A percentile compares a stretch with the other conserved stretches of the same genome.
phyloP scores from a whole-genome alignment of 2,329 filamentous ascomycete species.

The Xylariales sp. region DNA sequence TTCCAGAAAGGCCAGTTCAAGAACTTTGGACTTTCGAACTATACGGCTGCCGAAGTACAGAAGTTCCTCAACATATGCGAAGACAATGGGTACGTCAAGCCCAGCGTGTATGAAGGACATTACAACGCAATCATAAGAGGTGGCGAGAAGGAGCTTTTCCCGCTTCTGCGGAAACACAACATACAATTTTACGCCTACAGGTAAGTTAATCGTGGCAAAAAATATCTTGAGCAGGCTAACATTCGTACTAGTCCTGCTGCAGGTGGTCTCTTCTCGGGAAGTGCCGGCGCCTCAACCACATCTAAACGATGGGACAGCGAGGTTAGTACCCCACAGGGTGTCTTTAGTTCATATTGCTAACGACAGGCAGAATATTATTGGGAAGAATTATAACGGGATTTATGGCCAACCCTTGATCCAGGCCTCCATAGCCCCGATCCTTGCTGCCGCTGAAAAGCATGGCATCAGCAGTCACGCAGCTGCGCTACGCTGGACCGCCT shows the following conservation, averaged over 20 bases:
- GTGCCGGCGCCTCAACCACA: constrained; percentile 28
- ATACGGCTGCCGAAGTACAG: constrained; percentile 57
- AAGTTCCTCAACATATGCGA: constrained; percentile 57
- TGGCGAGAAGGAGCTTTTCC: constrained; percentile 57
- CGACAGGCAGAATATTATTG: constrained; percentile 17
- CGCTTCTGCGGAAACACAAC: constrained; percentile 54
- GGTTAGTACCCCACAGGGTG: constrained; percentile 11
- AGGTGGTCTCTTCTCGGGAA: constrained; percentile 44
- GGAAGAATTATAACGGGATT: constrained; percentile 14
- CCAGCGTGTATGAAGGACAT: constrained; percentile 60
- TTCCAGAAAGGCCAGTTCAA: constrained; percentile 48
- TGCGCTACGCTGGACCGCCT: constrained; percentile 55
- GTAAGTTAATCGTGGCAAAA: constrained; percentile 3
- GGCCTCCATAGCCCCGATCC: constrained; percentile 45
- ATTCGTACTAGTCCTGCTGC: constrained; percentile 24
- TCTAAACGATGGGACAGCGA: constrained; percentile 32
- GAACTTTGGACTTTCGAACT: constrained; percentile 61
- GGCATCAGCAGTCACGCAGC: constrained; percentile 55
- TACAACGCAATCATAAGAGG: constrained; percentile 59
- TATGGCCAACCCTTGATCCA: constrained; percentile 45
- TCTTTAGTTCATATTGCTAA: constrained; percentile 2
- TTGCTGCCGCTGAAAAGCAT: constrained; percentile 48
- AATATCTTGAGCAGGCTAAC: constrained; percentile 1
- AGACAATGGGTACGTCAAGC: constrained; percentile 54
- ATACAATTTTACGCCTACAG: constrained; percentile 60